A percentile compares a stretch with the other conserved stretches of the same genome.
These are phyloP conservation scores for Paralagenidium karlingii DNA, from an alignment of 352 stramenopile species.

Conservation along the genomic window DNA sequence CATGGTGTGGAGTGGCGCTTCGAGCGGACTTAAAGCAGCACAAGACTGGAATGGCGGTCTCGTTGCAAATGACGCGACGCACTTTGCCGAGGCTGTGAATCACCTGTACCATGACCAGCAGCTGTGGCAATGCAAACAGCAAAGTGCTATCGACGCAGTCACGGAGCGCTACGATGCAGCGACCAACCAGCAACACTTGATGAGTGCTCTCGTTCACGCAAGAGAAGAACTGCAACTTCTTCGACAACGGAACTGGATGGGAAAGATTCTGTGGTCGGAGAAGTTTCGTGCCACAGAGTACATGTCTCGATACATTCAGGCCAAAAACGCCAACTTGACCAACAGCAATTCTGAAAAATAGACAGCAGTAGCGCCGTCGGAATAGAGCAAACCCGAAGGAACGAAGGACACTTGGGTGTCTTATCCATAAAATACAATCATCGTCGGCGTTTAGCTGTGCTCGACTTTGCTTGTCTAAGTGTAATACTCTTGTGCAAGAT, in stretches of 20 bases:
- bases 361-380: too few relatives aligned
- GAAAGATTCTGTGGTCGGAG: constrained; percentile 72
- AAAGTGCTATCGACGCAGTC: constrained; percentile 15
- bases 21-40: too few relatives aligned
- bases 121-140: constrained; percentile 22
- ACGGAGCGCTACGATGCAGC: constrained; percentile 26
- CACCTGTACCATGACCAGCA: constrained; percentile 25
- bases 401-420: too few relatives aligned
- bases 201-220: constrained; percentile 30
- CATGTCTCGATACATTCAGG: constrained; percentile 72
- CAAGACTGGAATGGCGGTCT: too few relatives aligned
- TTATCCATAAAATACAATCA: too few relatives aligned
- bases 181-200: constrained; percentile 29
- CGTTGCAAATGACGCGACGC: constrained; percentile 22
- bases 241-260: constrained; percentile 49
- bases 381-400: too few relatives aligned
- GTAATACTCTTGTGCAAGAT: too few relatives aligned
- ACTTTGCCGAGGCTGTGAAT: constrained; percentile 30
- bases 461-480: too few relatives aligned
- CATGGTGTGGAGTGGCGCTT: too few relatives aligned
- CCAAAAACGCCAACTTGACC: constrained; percentile 32
- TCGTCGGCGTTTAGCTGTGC: too few relatives aligned
- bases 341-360: too few relatives aligned
- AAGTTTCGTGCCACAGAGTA: constrained; percentile 74
- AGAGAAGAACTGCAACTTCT: constrained; percentile 12